phyloP scores from a whole-genome alignment of 1,284 basidiomycete species.

The Tetrapyrgos nigripes region DNA sequence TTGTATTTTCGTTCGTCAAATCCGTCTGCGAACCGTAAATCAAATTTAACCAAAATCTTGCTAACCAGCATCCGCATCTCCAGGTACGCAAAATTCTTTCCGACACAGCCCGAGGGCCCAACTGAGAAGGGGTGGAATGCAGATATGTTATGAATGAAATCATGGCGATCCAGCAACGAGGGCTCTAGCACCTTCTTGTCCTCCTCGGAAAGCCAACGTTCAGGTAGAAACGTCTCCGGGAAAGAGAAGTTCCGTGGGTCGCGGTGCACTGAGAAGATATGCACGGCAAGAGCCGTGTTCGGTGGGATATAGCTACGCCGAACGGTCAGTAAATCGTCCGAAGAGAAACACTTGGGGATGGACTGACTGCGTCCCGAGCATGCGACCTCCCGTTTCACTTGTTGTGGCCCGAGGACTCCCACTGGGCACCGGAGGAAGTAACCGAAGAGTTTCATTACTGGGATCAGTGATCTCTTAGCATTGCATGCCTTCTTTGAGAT shows the following conservation, averaged over 20 bases:
- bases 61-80: conserved; percentile 45
- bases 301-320: conserved; percentile 44
- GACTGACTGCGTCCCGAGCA: conserved; percentile 38
- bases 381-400: conserved; percentile 28
- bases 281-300: conserved; percentile 44
- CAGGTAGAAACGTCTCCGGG: conserved; percentile 46
- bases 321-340: conserved; percentile 4
- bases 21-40: conserved; percentile 37
- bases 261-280: conserved; percentile 45
- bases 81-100: conserved; percentile 42
- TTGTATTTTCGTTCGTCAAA: conserved; percentile 36
- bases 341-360: background rate
- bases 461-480: background rate
- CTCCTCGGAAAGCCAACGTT: conserved; percentile 41
- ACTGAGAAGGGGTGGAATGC: conserved; percentile 48
- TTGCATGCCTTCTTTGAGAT: background rate
- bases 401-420: conserved; percentile 39
- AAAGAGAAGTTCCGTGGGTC: conserved; percentile 47
- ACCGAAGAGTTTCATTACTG: conserved; percentile 48
- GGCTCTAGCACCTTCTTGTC: conserved; percentile 35
- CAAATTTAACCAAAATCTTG: conserved; percentile 37
- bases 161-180: conserved; percentile 31
- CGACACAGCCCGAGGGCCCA: conserved; percentile 45
- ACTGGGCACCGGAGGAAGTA: conserved; percentile 41
- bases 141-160: conserved; percentile 30